phyloP scores from a whole-genome alignment of 176 grass and related monocot genomes.

The Tillandsia leiboldiana region DNA sequence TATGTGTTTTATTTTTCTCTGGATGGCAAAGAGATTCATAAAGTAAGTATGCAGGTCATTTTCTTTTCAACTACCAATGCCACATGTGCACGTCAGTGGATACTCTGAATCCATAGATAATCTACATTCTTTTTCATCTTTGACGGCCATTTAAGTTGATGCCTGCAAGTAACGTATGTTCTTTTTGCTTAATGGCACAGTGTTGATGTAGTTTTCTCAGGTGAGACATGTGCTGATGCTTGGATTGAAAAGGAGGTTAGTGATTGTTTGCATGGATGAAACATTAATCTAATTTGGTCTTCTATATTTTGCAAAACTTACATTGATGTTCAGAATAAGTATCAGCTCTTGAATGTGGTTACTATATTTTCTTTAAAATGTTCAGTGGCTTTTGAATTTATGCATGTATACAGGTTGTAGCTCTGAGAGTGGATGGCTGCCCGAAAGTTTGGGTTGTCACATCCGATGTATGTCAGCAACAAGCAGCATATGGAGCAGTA shows the following conservation, averaged over 20 bases:
- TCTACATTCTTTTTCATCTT: too few relatives aligned
- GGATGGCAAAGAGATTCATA: too few relatives aligned
- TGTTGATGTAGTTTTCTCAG: constrained; percentile 79
- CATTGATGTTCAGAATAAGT: background rate
- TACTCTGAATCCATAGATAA: too few relatives aligned
- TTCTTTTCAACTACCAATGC: too few relatives aligned
- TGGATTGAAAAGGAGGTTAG: constrained; percentile 91
- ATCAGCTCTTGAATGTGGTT: constrained; percentile 1
- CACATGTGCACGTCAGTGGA: too few relatives aligned
- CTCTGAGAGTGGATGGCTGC: constrained; percentile 64
- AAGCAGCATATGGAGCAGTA: constrained; percentile 68
- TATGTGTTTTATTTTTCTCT: too few relatives aligned
- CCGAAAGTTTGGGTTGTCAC: constrained; percentile 88
- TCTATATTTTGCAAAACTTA: constrained; percentile 13
- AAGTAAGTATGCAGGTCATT: too few relatives aligned
- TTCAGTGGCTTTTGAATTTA: background rate
- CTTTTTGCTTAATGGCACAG: constrained; percentile 28
- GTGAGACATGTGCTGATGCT: constrained; percentile 58
- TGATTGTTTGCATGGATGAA: constrained; percentile 12
- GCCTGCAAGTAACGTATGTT: background rate
- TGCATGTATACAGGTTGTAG: constrained; percentile 66
- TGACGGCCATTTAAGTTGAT: too few relatives aligned
- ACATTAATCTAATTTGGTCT: background rate
- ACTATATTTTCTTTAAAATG: constrained; percentile 3
- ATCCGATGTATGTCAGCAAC: constrained; percentile 74